A percentile compares a stretch with the other conserved stretches of the same genome.
Evolutionary conservation across 371 early-diverging fungal genomes (phyloP).

Genomic region (Smittium culicis): DNA sequence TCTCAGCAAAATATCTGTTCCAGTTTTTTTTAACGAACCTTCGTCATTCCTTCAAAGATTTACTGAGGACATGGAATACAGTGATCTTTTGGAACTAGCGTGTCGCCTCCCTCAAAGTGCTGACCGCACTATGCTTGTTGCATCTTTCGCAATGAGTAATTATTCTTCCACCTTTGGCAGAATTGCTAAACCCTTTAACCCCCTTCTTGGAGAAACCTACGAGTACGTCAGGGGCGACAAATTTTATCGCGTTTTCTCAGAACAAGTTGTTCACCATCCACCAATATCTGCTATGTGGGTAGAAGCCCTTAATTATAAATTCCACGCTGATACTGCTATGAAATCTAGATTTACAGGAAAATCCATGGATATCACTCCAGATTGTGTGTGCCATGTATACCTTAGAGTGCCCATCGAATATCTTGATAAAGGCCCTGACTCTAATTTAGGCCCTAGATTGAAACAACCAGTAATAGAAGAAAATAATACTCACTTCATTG

Average conservation of each 20-base stretch:
- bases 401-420: slow-evolving; percentile 42
- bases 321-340: slow-evolving; percentile 64
- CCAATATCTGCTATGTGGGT: slow-evolving; percentile 73
- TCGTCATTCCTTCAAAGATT: slow-evolving; percentile 67
- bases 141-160: slow-evolving; percentile 70
- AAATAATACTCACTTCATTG: slow-evolving; percentile 32
- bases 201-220: slow-evolving; percentile 73
- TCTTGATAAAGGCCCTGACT: slow-evolving; percentile 30
- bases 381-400: slow-evolving; percentile 58
- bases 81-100: slow-evolving; percentile 57
- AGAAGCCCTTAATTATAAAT: slow-evolving; percentile 58
- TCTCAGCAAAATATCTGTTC: slow-evolving; percentile 59
- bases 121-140: slow-evolving; percentile 56
- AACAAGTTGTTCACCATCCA: slow-evolving; percentile 80
- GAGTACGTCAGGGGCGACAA: slow-evolving; percentile 69
- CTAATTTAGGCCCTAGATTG: slow-evolving; percentile 21
- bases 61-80: slow-evolving; percentile 71
- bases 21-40: slow-evolving; percentile 79
- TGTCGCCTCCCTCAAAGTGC: slow-evolving; percentile 38
- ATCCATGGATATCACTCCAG: slow-evolving; percentile 58
- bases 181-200: slow-evolving; percentile 76
- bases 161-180: slow-evolving; percentile 63
- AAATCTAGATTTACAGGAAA: slow-evolving; percentile 69
- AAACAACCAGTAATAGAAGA: slow-evolving; percentile 28
- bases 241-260: slow-evolving; percentile 57